Base-by-base conservation (phyloP, 164 flowering plant genomes). In the Taxillus chinensis region DNA sequence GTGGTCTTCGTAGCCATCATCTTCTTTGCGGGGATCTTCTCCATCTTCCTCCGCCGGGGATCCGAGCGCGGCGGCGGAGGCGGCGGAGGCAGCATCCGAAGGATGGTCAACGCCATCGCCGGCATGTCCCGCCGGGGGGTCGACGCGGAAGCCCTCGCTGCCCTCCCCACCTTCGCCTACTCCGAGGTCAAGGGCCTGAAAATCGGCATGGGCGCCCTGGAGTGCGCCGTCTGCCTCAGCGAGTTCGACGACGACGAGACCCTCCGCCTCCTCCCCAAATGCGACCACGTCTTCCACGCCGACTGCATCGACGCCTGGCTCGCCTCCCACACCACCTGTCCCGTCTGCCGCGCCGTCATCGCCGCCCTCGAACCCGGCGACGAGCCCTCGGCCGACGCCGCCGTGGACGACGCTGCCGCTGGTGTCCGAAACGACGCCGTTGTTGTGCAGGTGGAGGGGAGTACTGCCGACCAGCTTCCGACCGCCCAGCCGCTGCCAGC, bases 241-340 rank as follows among this genome's bases (percentile, higher is more conserved):
- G 81, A 77, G 60, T 77, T 78, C 58, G 75, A 78, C 39, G 77
- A 75, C 53, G 73, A 75, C 2, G 81, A 78, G 41, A 75, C 67
- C 41, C 68, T 78, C 41, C 66, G 77, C 11, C 64, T 78, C 50
- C 42, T 78, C 3, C 82, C 82, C 54, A 73, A 69, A 15, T 78
- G 82, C 57, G 75, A 73, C 43, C 82, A 78, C 65, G 79, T 75
- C 14, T 78, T 78, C 39, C 82, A 78, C 17, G 66, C 77, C 3
- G 75, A 75, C 15, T 78, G 82, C 39, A 73, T 78, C 49, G 82
- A 78, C 61, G 73, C 71, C 5, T 75, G 82, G 82, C 68, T 78
- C 12, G 46, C 63, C 45, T 71, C 71, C 3, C 82, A 78, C 69
- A 60, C 62, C 10, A 78, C 79, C 13, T 78, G 82, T 57, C 82